A percentile compares a stretch with the other conserved stretches of the same genome.
Evolutionary conservation across 139 green algal genomes (phyloP).

Genomic region (Choricystis sp.): DNA sequence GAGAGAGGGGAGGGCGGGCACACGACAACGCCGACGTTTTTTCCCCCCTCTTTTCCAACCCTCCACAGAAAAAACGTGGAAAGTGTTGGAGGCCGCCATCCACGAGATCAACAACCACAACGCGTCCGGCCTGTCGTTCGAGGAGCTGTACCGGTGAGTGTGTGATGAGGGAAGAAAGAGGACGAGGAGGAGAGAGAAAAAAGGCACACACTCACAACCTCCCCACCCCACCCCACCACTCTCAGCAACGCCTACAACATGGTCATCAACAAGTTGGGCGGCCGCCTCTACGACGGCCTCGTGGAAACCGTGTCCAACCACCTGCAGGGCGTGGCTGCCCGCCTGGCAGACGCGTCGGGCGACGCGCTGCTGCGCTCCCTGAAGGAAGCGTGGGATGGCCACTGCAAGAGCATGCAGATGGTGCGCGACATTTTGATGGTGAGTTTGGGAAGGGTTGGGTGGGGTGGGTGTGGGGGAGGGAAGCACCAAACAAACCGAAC

Average conservation of each 20-base stretch:
- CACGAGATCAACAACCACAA: constrained; percentile 95
- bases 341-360: constrained; percentile 53
- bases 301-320: constrained; percentile 51
- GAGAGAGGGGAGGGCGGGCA: too few relatives aligned
- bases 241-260: constrained; percentile 99
- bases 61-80: constrained; percentile 91
- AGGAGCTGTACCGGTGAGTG: constrained; percentile 87
- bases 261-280: constrained; percentile 94
- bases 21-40: too few relatives aligned
- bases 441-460: too few relatives aligned
- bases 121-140: constrained; percentile 83
- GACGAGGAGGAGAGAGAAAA: not conserved
- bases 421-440: constrained; percentile 98
- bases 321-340: constrained; percentile 42
- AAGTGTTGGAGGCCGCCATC: constrained; percentile 84
- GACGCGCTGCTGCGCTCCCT: constrained; percentile 73
- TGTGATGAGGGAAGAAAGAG: not conserved
- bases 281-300: constrained; percentile 79
- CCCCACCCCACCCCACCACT: not conserved
- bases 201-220: not conserved
- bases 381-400: constrained; percentile 68
- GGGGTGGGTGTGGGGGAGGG: too few relatives aligned
- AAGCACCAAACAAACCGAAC: too few relatives aligned
- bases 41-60: too few relatives aligned
- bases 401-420: constrained; percentile 90